These are phyloP conservation scores for Globomyces pollinis-pini DNA, from an alignment of 192 early-diverging fungal species.

Conservation along the genomic window DNA sequence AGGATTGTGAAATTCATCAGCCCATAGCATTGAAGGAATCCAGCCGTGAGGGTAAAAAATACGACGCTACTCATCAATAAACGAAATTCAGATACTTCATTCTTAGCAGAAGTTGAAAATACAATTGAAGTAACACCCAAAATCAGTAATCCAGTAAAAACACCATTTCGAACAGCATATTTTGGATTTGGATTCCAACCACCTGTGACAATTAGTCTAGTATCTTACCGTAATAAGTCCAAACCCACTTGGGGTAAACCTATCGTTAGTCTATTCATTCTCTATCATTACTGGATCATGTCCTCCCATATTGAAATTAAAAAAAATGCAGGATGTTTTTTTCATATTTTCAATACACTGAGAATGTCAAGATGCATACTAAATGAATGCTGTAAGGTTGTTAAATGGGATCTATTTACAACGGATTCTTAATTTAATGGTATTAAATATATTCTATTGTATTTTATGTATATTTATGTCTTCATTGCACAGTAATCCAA, in stretches of 20 bases:
- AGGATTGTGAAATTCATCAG: constrained; percentile 47
- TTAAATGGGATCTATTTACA: too few species aligned
- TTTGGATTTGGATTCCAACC: constrained; percentile 42
- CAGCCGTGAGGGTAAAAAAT: constrained; percentile 40
- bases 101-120: constrained; percentile 26
- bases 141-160: constrained; percentile 25
- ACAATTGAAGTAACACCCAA: constrained; percentile 18
- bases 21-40: constrained; percentile 54
- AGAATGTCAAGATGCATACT: too few species aligned
- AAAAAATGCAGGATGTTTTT: too few species aligned
- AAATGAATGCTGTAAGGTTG: too few species aligned
- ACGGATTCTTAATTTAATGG: too few species aligned
- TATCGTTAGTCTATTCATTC: constrained; percentile 1
- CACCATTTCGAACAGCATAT: constrained; percentile 21
- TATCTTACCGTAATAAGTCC: constrained; percentile 2
- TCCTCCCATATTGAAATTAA: too few species aligned
- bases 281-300: neutral
- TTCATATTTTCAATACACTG: too few species aligned
- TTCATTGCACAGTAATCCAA: too few species aligned
- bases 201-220: constrained; percentile 10
- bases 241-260: constrained; percentile 4
- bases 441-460: too few species aligned
- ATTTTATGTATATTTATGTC: too few species aligned
- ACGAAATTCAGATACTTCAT: constrained; percentile 29
- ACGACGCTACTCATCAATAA: constrained; percentile 23